Conservation (phyloP, 768 basidiomycete species). For the Zangia roseola region DNA sequence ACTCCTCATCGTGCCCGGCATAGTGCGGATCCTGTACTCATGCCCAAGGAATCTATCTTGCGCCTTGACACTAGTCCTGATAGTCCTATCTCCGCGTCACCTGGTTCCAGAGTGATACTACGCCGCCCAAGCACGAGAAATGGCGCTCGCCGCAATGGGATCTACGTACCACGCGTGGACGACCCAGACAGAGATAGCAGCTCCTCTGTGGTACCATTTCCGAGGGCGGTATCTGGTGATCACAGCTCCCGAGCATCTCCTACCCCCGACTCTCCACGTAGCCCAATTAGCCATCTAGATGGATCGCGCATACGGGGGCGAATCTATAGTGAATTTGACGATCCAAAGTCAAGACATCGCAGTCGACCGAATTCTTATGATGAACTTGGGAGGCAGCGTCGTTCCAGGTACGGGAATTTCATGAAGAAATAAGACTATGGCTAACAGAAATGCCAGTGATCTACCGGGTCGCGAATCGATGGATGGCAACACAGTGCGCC, state of each 20-base stretch:
- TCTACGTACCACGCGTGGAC: constrained; percentile 44
- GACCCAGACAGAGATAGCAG: constrained; percentile 34
- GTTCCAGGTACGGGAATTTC: constrained; percentile 74
- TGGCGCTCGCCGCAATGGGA: constrained; percentile 45
- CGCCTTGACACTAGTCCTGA: constrained; percentile 63
- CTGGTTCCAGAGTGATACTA: constrained; percentile 45
- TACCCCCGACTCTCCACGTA: constrained; percentile 36
- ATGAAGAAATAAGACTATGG: constrained; percentile 55
- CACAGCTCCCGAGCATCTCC: constrained; percentile 35
- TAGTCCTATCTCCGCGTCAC: constrained; percentile 33
- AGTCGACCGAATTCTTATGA: constrained; percentile 68
- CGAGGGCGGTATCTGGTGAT: constrained; percentile 57
- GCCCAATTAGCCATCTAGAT: constrained; percentile 27
- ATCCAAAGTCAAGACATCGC: constrained; percentile 47
- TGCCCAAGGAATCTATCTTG: constrained; percentile 48
- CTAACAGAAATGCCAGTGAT: constrained; percentile 64
- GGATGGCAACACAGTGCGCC: constrained; percentile 63
- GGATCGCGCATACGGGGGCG: constrained; percentile 51
- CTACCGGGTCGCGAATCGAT: constrained; percentile 57
- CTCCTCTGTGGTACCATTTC: constrained; percentile 61
- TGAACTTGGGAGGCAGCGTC: constrained; percentile 54
- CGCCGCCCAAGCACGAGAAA: constrained; percentile 59
- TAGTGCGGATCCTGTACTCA: constrained; percentile 53
- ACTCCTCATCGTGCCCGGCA: constrained; percentile 59
- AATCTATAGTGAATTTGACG: constrained; percentile 75